Conservation (phyloP, 257 asterid genomes). For the Ilex aquifolium region DNA sequence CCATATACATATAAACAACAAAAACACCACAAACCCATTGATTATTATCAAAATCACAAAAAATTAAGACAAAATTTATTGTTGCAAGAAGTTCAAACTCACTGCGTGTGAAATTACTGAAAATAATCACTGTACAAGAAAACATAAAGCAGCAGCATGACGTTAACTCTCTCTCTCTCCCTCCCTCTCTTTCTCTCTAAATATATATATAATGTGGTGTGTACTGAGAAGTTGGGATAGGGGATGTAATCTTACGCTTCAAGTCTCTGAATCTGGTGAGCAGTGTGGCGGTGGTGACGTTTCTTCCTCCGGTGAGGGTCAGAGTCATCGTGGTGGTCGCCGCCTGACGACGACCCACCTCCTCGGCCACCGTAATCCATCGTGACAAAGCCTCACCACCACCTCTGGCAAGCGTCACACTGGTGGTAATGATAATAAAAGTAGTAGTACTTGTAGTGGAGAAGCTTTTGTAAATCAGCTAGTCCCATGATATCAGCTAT, state of each 20-base stretch:
- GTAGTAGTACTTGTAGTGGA: slow-evolving; percentile 8
- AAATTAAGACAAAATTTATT: not conserved
- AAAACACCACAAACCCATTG: slow-evolving; percentile 11
- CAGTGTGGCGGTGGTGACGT: slow-evolving; percentile 90
- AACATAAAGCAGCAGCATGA: too few relatives aligned
- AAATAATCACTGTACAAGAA: too few relatives aligned
- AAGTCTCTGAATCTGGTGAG: slow-evolving; percentile 85
- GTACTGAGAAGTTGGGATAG: too few relatives aligned
- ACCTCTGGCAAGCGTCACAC: not conserved
- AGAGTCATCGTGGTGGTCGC: slow-evolving; percentile 44
- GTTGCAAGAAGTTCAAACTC: too few relatives aligned
- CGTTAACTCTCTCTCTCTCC: too few relatives aligned
- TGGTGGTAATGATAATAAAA: not conserved
- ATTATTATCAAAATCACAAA: slow-evolving; percentile 5
- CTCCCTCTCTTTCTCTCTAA: too few relatives aligned
- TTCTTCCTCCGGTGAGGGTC: slow-evolving; percentile 63
- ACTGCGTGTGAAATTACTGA: too few relatives aligned
- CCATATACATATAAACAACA: not conserved
- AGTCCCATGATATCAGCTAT: slow-evolving; percentile 35
- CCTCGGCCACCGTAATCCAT: slow-evolving; percentile 73
- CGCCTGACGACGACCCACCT: slow-evolving; percentile 26
- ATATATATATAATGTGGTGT: too few relatives aligned
- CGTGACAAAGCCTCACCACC: not conserved
- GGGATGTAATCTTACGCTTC: slow-evolving; percentile 47
- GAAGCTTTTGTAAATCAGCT: slow-evolving; percentile 34